Percentiles rank a stretch among this genome's conserved stretches.
These are phyloP conservation scores for Suillus occidentalis DNA, from an alignment of 768 basidiomycete species.

Conservation along the genomic window DNA sequence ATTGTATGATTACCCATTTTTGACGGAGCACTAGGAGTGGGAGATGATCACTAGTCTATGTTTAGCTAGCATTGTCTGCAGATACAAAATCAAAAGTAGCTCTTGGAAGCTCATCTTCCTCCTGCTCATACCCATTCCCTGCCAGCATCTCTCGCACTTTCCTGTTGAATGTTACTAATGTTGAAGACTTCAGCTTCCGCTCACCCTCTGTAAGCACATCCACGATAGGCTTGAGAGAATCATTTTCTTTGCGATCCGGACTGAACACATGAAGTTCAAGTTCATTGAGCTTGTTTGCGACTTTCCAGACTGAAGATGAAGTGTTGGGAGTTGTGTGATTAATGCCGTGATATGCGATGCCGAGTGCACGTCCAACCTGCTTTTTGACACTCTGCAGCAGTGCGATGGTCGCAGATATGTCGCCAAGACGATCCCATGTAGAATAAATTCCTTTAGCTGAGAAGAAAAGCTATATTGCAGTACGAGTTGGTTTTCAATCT, in stretches of 20 bases:
- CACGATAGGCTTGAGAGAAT: conserved; percentile 8
- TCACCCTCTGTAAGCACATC: conserved; percentile 20
- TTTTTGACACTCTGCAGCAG: conserved; percentile 32
- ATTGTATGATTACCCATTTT: too few species aligned
- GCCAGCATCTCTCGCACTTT: conserved; percentile 22
- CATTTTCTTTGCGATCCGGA: neutral
- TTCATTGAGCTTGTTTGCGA: conserved; percentile 11
- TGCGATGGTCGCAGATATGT: conserved; percentile 31
- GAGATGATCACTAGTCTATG: too few species aligned
- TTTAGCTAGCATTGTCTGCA: too few species aligned
- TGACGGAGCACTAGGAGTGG: too few species aligned
- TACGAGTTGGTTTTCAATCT: neutral
- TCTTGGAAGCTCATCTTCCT: conserved; percentile 22
- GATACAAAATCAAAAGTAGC: too few species aligned
- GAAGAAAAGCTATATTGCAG: conserved; percentile 21
- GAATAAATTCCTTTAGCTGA: conserved; percentile 32
- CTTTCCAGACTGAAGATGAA: conserved; percentile 18
- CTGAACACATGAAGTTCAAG: conserved; percentile 13
- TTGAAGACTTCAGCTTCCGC: conserved; percentile 23
- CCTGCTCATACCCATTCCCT: conserved; percentile 12
- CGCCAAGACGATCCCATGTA: conserved; percentile 32
- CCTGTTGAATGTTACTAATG: conserved; percentile 32
- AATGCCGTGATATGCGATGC: conserved; percentile 24
- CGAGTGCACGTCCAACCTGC: conserved; percentile 23
- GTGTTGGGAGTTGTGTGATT: conserved; percentile 25